Percentiles rank a stretch among this genome's conserved stretches.
These are phyloP conservation scores for Carex arenaria DNA, from an alignment of 202 grass and related monocot species.

Conservation along the genomic window DNA sequence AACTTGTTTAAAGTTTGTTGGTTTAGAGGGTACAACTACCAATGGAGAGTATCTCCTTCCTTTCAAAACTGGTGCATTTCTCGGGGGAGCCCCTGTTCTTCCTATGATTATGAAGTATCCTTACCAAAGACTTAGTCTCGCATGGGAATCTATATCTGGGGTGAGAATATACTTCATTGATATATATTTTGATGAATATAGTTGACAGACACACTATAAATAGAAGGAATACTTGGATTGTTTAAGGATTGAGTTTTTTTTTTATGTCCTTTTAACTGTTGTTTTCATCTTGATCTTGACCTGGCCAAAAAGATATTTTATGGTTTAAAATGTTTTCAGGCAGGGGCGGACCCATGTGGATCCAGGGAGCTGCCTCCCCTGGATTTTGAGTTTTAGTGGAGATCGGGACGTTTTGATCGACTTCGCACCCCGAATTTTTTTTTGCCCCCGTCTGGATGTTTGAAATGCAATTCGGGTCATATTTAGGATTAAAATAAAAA, in stretches of 20 bases:
- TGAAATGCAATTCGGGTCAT: no score
- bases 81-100: conserved; percentile 56
- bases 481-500: no score
- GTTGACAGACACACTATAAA: not conserved
- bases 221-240: not conserved
- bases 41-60: conserved; percentile 88
- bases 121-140: conserved; percentile 79
- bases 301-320: not conserved
- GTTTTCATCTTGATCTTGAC: not conserved
- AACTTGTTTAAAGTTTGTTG: conserved; percentile 1
- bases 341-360: conserved; percentile 20
- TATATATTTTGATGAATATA: not conserved
- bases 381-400: no score
- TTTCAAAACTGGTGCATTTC: conserved; percentile 83
- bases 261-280: not conserved
- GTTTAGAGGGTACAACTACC: conserved; percentile 86
- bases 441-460: no score
- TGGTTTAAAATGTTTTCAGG: conserved; percentile 31
- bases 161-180: conserved; percentile 33
- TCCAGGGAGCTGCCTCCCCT: no score
- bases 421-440: no score
- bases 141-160: conserved; percentile 90
- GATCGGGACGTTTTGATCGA: no score
- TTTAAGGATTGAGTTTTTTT: not conserved
- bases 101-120: conserved; percentile 84